Evolutionary conservation across 108 stramenopile species (phyloP), one percentile per base, ranked within the genome.

Genomic region (Nitzschia sp.): DNA sequence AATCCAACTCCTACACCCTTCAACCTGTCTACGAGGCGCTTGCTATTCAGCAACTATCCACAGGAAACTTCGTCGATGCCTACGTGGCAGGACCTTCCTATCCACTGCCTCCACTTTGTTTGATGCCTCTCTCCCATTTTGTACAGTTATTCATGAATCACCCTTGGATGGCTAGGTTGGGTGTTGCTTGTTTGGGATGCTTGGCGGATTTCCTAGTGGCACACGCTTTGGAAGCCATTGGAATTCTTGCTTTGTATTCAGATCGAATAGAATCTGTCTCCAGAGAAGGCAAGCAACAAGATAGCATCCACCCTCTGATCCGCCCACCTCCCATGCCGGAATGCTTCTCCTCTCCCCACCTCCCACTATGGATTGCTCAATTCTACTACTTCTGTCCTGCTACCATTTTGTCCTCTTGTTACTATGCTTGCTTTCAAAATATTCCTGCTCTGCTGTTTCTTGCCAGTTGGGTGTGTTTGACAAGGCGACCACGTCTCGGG

Each of bases 361-460:
- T 24, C 0, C 88, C 88, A 0, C 40, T 80, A 5, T 12, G 84
- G 7, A 51, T 77, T 39, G 75, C 83, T 7, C 46, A 65, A 41
- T 38, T 80, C 6, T 89, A 89, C 57, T 84, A 68, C 37, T 56
- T 62, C 55, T 85, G 83, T 72, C 88, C 88, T 40, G 73, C 83
- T 29, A 64, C 85, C 14, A 65, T 73, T n/a, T 22, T 89, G 17
- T 57, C 84, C 29, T 64, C 63, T 20, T 42, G 48, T 8, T 25
- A 60, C 42, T 69, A 44, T 43, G 51, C 54, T 40, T 88, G 82
- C 38, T 57, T 76, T 14, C 83, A 81, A 71, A 74, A 73, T 57
- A 8, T 88, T 1, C 77, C 73, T 59, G 70, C 67, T 46, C 65
- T 82, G 22, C 66, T 84, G 10, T 40, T 83, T 10, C 57, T 86